phyloP scores from a whole-genome alignment of 345 rosid genomes.

The Heritiera fomes region DNA sequence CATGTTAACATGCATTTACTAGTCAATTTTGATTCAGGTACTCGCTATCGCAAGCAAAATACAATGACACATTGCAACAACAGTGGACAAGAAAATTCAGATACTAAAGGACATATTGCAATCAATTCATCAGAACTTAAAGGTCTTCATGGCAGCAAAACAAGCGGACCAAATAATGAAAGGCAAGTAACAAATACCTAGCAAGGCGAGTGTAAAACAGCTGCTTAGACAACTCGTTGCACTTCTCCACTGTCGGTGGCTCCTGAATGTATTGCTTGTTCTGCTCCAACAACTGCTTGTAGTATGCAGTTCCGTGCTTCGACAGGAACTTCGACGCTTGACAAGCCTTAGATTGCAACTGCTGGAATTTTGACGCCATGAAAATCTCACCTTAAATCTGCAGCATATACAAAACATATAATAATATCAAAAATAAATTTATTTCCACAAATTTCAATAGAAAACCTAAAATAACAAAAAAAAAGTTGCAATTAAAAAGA shows the following conservation, averaged over 20 bases:
- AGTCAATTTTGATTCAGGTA: conserved; percentile 37
- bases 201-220: conserved; percentile 88
- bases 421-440: too few relatives aligned
- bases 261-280: conserved; percentile 80
- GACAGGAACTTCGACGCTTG: conserved; percentile 65
- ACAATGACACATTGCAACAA: neutral
- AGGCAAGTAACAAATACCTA: conserved; percentile 41
- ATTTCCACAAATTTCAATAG: neutral
- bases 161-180: neutral
- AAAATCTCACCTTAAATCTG: conserved; percentile 23
- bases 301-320: conserved; percentile 68
- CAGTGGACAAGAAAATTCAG: neutral
- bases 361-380: conserved; percentile 65
- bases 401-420: neutral
- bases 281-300: conserved; percentile 75
- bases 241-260: conserved; percentile 81
- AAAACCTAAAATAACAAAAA: neutral
- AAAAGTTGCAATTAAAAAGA: neutral
- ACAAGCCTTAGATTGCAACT: conserved; percentile 71
- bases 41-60: conserved; percentile 29
- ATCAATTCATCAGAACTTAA: neutral
- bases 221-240: conserved; percentile 74
- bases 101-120: neutral
- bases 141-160: neutral
- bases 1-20: neutral